These are phyloP conservation scores for Gnetum montanum DNA, from an alignment of 75 land plant genomes.

Conservation along the genomic window DNA sequence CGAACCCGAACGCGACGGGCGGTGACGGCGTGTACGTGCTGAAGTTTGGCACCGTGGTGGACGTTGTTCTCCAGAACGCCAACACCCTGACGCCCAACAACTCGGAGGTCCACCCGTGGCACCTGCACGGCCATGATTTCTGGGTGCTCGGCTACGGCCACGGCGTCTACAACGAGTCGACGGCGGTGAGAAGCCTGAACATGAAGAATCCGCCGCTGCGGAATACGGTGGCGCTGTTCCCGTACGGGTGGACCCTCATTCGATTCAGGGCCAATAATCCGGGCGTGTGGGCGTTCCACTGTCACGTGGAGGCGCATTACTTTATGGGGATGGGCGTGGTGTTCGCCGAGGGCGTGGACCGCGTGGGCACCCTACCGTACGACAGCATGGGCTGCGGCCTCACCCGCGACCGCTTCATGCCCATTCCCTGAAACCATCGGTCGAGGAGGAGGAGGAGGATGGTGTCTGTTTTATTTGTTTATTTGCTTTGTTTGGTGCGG, in stretches of 20 bases:
- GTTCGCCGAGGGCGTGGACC: constrained; percentile 62
- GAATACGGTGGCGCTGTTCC: constrained; percentile 71
- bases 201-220: constrained; percentile 61
- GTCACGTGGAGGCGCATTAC: constrained; percentile 83
- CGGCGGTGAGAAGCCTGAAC: constrained; percentile 37
- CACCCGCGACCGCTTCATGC: constrained; percentile 20
- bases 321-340: constrained; percentile 93
- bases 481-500: too few relatives aligned
- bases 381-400: constrained; percentile 62
- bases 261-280: constrained; percentile 79
- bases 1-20: constrained; percentile 34
- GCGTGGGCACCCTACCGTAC: constrained; percentile 27
- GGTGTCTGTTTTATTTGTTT: too few relatives aligned
- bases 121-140: constrained; percentile 91
- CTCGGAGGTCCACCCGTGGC: constrained; percentile 95
- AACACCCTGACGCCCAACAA: constrained; percentile 43
- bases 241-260: constrained; percentile 78
- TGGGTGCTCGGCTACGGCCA: constrained; percentile 89
- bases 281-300: constrained; percentile 86
- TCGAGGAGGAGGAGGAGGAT: too few relatives aligned
- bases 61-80: constrained; percentile 82
- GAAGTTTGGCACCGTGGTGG: constrained; percentile 35
- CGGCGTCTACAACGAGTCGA: constrained; percentile 34
- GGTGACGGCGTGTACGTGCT: constrained; percentile 48
- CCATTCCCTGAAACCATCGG: too few relatives aligned